These are phyloP conservation scores for Coemansia javaensis DNA, from an alignment of 192 early-diverging fungal genomes.

Conservation along the genomic window DNA sequence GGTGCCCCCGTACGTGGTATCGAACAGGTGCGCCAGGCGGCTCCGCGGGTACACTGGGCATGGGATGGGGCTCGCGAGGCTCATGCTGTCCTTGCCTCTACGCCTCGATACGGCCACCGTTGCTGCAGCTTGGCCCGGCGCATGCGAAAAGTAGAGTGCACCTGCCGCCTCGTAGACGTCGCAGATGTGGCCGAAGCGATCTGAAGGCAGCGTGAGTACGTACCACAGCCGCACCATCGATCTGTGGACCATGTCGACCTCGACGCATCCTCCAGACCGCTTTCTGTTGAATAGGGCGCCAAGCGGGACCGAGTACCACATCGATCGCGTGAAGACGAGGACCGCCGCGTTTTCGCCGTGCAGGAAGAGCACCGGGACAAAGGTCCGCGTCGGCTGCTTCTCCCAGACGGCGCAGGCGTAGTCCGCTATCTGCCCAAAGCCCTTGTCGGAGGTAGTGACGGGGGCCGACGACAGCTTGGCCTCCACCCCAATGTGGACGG, in stretches of 20 bases:
- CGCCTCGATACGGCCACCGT: no score
- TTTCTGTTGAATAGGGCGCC: background rate
- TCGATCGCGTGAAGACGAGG: constrained; percentile 14
- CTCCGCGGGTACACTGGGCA: background rate
- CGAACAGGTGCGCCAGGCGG: background rate
- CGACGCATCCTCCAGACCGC: background rate
- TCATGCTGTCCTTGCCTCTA: no score
- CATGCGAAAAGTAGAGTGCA: no score
- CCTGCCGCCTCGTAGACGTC: background rate
- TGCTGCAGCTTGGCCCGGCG: no score
- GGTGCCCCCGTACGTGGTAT: background rate
- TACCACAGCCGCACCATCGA: no score
- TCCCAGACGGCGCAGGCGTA: constrained; percentile 9
- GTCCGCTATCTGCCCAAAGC: constrained; percentile 22
- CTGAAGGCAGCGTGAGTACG: background rate
- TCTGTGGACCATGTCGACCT: background rate
- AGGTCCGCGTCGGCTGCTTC: constrained; percentile 8
- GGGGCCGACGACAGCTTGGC: background rate
- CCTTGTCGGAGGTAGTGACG: background rate
- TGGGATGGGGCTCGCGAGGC: no score
- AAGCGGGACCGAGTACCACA: background rate
- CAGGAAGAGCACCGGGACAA: constrained; percentile 6
- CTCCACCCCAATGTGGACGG: background rate
- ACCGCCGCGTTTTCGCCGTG: constrained; percentile 5
- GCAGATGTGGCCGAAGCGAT: background rate